Percentiles rank a stretch among this genome's conserved stretches.
These are phyloP conservation scores for Styphnolobium japonicum DNA, from an alignment of 306 rosid species.

Conservation along the genomic window DNA sequence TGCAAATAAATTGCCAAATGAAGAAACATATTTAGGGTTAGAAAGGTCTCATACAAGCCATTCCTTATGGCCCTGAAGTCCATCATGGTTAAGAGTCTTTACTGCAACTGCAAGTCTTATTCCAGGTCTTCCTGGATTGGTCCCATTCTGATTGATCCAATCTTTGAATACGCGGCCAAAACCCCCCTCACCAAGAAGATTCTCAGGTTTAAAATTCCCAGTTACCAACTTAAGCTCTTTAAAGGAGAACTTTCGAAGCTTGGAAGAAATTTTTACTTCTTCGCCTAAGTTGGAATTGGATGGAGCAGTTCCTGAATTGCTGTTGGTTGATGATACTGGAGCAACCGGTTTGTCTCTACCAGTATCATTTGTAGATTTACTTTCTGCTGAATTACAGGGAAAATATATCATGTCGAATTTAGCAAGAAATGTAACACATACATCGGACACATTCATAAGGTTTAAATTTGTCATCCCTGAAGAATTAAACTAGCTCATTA, in stretches of 20 bases:
- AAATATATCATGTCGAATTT: background rate
- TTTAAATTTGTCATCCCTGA: background rate
- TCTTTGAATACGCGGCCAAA: conserved; percentile 67
- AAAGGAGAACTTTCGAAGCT: conserved; percentile 45
- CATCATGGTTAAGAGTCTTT: conserved; percentile 50
- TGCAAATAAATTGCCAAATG: background rate
- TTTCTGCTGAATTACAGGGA: background rate
- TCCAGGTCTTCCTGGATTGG: conserved; percentile 37
- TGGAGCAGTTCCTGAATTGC: conserved; percentile 31
- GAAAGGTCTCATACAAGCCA: conserved; percentile 51
- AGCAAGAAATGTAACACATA: background rate
- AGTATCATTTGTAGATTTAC: background rate
- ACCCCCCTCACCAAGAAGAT: conserved; percentile 57
- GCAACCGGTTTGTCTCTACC: background rate
- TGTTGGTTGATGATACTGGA: background rate
- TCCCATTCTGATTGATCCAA: conserved; percentile 36
- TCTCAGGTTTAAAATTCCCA: conserved; percentile 38
- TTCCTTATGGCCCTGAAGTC: conserved; percentile 62
- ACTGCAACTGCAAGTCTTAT: conserved; percentile 57
- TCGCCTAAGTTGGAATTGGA: conserved; percentile 32
- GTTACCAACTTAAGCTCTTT: conserved; percentile 51
- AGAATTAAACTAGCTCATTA: background rate
- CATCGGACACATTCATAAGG: background rate
- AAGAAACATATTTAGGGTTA: background rate
- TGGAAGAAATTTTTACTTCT: conserved; percentile 40